These are phyloP conservation scores for Zopfochytrium polystomum DNA, from an alignment of 371 early-diverging fungal genomes.

Conservation along the genomic window DNA sequence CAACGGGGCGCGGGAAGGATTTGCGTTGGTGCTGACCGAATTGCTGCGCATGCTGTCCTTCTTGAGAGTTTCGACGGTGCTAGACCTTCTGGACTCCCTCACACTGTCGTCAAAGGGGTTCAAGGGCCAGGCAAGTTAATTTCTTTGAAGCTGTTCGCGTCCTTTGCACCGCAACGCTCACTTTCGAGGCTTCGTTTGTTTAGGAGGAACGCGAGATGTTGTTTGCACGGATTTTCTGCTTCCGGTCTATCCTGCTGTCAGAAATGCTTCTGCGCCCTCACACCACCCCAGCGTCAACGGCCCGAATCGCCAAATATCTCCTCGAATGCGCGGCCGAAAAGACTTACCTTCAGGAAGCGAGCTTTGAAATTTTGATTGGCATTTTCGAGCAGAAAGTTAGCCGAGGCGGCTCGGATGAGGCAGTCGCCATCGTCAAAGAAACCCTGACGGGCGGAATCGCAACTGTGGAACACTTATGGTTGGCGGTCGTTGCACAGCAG, in stretches of 20 bases:
- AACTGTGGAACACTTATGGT: constrained; percentile 68
- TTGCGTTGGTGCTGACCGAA: constrained; percentile 88
- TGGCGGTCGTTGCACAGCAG: constrained; percentile 43
- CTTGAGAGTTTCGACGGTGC: constrained; percentile 57
- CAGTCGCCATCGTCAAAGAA: constrained; percentile 10
- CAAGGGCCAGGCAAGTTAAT: constrained; percentile 27
- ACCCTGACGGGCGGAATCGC: constrained; percentile 59
- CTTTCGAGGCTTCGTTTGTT: background rate
- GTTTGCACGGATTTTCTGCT: constrained; percentile 88
- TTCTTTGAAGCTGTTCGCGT: constrained; percentile 17
- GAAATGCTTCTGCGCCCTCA: constrained; percentile 67
- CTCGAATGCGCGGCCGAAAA: constrained; percentile 61
- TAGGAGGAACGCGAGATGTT: constrained; percentile 85
- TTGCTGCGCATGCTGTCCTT: constrained; percentile 32
- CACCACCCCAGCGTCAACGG: constrained; percentile 61
- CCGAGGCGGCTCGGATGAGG: constrained; percentile 1
- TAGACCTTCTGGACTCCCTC: constrained; percentile 68
- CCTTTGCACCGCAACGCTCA: too few relatives aligned
- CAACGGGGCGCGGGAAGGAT: constrained; percentile 91
- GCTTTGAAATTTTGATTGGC: constrained; percentile 66
- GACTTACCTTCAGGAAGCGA: constrained; percentile 71
- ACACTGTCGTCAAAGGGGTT: constrained; percentile 34
- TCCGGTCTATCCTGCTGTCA: constrained; percentile 75
- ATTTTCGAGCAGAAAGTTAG: constrained; percentile 21
- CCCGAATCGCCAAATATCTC: constrained; percentile 63